Evolutionary conservation across 441 rosid genomes (phyloP), one percentile per base, ranked within the genome.

Genomic region (Pelargonium fulgidum): DNA sequence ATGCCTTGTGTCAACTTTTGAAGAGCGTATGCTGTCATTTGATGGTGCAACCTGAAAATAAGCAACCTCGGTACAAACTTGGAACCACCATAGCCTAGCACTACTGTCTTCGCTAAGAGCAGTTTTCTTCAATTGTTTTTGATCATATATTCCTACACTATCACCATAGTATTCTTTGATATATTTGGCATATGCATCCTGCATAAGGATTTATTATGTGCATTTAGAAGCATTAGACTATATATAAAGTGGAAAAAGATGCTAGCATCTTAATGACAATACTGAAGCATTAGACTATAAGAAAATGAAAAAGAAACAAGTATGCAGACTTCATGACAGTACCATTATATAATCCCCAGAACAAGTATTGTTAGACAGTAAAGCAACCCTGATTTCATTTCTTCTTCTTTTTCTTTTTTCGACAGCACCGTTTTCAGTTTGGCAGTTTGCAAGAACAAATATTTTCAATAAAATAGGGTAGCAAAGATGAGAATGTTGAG

Each of bases 21-120:
- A 82, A 17, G 97, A 93, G 72, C 99, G 97, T 70, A 93, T 69
- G 70, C 95, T 91, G 76, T 91, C 95, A 50, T 87, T 85, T 47
- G 87, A 74, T 41, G 99, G 97, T 17, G 99, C 99, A 77, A 91
- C 97, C 77, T 91, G 99, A 81, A 91, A 93, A 79, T 86, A 93
- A 1, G 97, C 97, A 74, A 93, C 91, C 86, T 93, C 96, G 52
- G 93, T 89, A 78, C 99, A 93, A 74, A 87, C 93, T 80, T 91
- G 99, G 79, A 88, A 91, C 99, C 99, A 93, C 97, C 99, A 93
- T 72, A 88, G 76, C 75, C 96, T 82, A 72, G 80, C 90, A 75
- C 83, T 50, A 75, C 81, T 78, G 71, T 77, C 65, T 68, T 80
- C 82, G 59, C 75, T 73, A 33, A 88, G 65, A 45, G 78, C 75